Percentiles rank a stretch among this genome's conserved stretches.
Conservation (phyloP, 768 basidiomycete genomes). For the Nidularia pulvinata region DNA sequence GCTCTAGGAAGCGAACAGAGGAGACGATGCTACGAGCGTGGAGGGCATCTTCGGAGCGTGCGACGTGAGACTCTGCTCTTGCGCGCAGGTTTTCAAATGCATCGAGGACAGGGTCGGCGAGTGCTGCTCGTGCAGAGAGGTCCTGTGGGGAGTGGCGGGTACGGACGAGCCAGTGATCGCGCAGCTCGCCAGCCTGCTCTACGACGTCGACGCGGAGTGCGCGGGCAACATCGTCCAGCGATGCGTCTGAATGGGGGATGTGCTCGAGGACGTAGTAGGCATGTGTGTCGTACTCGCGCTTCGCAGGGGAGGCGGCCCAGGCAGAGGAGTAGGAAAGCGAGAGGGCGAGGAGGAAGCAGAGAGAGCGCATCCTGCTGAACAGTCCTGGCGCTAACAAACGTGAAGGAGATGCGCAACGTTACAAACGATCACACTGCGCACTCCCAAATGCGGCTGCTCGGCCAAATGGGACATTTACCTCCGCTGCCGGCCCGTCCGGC, state of each 20-base stretch:
- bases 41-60: slow-evolving; percentile 39
- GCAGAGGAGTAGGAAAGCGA: no score
- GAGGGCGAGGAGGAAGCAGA: no score
- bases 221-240: slow-evolving; percentile 57
- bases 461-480: no score
- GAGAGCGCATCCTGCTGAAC: no score
- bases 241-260: slow-evolving; percentile 44
- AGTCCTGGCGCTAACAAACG: no score
- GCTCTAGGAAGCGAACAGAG: slow-evolving; percentile 60
- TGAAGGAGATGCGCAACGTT: no score
- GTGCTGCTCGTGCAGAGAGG: slow-evolving; percentile 11
- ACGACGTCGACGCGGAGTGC: slow-evolving; percentile 82
- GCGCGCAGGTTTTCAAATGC: slow-evolving; percentile 43
- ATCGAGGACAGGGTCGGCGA: slow-evolving; percentile 47
- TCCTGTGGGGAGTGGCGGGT: no score
- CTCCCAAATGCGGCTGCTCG: no score
- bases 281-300: slow-evolving; percentile 58
- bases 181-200: slow-evolving; percentile 84
- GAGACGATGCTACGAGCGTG: slow-evolving; percentile 44
- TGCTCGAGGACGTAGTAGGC: slow-evolving; percentile 86
- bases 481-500: no score
- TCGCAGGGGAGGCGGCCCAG: slow-evolving; percentile 36
- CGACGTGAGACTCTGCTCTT: slow-evolving; percentile 25
- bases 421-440: no score
- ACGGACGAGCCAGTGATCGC: slow-evolving; percentile 83